phyloP scores from a whole-genome alignment of 73 alveolate species.

The Symbiodinium natans region DNA sequence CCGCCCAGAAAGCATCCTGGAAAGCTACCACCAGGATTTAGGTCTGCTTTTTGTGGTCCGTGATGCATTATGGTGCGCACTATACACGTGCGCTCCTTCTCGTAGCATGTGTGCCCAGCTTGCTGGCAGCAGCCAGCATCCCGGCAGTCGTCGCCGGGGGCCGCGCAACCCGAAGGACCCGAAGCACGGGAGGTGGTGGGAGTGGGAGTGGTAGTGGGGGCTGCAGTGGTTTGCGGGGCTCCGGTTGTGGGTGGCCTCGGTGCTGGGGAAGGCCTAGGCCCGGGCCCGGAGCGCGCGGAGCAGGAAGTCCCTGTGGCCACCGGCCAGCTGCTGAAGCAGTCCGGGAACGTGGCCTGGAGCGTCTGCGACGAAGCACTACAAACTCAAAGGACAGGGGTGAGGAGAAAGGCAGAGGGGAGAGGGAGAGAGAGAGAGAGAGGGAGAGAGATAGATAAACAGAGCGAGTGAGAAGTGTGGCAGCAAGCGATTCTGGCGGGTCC shows the following conservation, averaged over 20 bases:
- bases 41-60: too few relatives aligned
- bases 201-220: neutral
- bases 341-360: neutral
- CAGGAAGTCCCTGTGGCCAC: neutral
- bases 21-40: neutral
- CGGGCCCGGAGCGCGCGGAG: neutral
- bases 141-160: neutral
- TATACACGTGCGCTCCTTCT: neutral
- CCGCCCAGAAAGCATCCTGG: neutral
- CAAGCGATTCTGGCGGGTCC: too few relatives aligned
- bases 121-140: conserved; percentile 7
- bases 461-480: too few relatives aligned
- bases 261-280: neutral
- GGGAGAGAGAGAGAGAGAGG: too few relatives aligned
- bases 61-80: too few relatives aligned
- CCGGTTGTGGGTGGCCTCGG: neutral
- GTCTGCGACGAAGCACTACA: too few relatives aligned
- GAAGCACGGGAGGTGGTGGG: neutral
- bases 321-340: conserved; percentile 3
- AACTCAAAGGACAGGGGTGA: too few relatives aligned
- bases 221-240: too few relatives aligned
- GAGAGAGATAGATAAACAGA: too few relatives aligned
- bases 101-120: conserved; percentile 13
- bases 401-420: too few relatives aligned
- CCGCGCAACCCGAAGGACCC: neutral